A percentile compares a stretch with the other conserved stretches of the same genome.
These are phyloP conservation scores for Trichophaea hybrida DNA, from an alignment of 2,329 filamentous ascomycete species.

Conservation along the genomic window DNA sequence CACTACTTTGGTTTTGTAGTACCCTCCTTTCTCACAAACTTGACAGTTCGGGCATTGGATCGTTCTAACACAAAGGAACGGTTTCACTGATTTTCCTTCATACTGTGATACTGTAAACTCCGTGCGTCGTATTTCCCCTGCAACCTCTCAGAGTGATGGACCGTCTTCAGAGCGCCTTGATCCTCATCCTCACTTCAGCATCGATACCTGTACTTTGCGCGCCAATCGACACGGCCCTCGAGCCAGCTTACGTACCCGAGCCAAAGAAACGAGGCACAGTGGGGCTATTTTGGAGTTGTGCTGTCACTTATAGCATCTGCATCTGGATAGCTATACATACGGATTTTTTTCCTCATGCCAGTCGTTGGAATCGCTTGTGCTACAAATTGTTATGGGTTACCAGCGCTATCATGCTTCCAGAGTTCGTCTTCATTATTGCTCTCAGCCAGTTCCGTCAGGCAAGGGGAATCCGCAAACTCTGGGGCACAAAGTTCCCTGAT, in stretches of 20 bases:
- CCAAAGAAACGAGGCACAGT: slow-evolving; percentile 29
- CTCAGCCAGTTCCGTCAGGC: background rate
- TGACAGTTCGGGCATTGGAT: too few species aligned
- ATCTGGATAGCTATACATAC: slow-evolving; percentile 32
- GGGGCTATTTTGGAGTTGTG: slow-evolving; percentile 29
- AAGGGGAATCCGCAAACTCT: background rate
- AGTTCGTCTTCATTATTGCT: slow-evolving; percentile 1
- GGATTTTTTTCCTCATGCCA: slow-evolving; percentile 25
- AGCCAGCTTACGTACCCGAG: slow-evolving; percentile 10
- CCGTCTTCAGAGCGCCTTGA: background rate
- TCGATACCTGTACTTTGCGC: background rate
- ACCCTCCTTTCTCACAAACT: too few species aligned
- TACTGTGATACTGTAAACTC: too few species aligned
- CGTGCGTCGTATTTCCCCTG: too few species aligned
- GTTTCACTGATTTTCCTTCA: too few species aligned
- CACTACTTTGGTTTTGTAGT: too few species aligned
- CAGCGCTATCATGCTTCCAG: background rate
- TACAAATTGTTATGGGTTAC: background rate
- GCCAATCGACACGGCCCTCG: background rate
- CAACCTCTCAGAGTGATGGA: too few species aligned
- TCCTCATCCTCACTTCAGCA: background rate
- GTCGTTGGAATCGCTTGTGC: too few species aligned
- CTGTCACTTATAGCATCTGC: slow-evolving; percentile 30
- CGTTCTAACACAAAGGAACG: too few species aligned
- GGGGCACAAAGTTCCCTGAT: slow-evolving; percentile 3